Evolutionary conservation across 2,329 filamentous ascomycete species (phyloP), one percentile per base, ranked within the genome.

Genomic region (Aspergillaceae sp.): DNA sequence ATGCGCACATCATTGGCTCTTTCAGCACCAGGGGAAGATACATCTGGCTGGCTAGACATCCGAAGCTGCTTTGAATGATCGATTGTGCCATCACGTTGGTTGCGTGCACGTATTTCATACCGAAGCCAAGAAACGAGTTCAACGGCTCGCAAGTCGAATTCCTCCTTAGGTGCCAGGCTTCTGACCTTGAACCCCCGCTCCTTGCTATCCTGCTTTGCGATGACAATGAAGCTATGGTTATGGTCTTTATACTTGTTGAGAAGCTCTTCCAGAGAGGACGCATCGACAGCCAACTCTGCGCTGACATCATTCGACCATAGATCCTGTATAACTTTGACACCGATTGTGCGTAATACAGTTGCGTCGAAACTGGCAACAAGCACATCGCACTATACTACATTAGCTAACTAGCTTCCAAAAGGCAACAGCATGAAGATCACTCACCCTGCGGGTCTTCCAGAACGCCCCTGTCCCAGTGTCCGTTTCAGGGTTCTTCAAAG

Each of bases 291-390:
- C 29, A 98, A 75, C 68, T 98, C 92, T 4, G 91, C 88, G 50
- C 83, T 91, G 61, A 97, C 86, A 47, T 87, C 84, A 57, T 88
- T 80, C 1, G 80, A 75, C 84, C 92, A 97, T 3, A 98, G 76
- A 28, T 78, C 79, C 47, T 85, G 81, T 6, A 96, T 72, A 37
- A 96, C 75, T 53, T 86, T 84, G 27, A 95, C 73, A 1, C 89
- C 90, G 0, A 78, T 77, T 0, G 84, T 85, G 35, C 87, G 82
- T 8, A 96, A 77, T 3, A 88, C 78, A 3, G 80, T 77, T 0
- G 84, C 72, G 59, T 95, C 89, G 57, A 94, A 94, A 57, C 88
- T 91, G 7, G 89, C 86, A 34, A 98, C 83, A 3, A 97, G 79
- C 9, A 92, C 86, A 63, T 97, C 90, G 59, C 90, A 95, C 75